These are phyloP conservation scores for Tuber borchii DNA, from an alignment of 495 filamentous ascomycete species.

Conservation along the genomic window DNA sequence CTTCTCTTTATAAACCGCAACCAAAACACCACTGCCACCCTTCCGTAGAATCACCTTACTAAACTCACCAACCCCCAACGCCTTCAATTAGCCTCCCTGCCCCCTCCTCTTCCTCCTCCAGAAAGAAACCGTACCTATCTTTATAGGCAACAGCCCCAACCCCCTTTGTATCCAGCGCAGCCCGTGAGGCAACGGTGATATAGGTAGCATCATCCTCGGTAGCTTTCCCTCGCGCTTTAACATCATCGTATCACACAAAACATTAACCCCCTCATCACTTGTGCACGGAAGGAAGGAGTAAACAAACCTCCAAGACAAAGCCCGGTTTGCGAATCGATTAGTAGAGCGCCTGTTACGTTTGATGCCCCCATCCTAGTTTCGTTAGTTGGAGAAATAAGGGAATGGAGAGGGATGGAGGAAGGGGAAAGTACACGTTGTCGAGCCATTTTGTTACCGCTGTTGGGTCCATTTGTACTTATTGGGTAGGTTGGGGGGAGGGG, in stretches of 20 bases:
- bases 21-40: slow-evolving; percentile 28
- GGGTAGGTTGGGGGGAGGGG: neutral
- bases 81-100: neutral
- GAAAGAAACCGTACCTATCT: slow-evolving; percentile 28
- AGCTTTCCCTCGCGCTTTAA: slow-evolving; percentile 36
- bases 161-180: slow-evolving; percentile 32
- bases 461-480: slow-evolving; percentile 23
- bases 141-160: slow-evolving; percentile 40
- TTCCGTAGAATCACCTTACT: slow-evolving; percentile 40
- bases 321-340: slow-evolving; percentile 37
- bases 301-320: slow-evolving; percentile 39
- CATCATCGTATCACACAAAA: neutral
- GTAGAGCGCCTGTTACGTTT: slow-evolving; percentile 38
- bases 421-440: slow-evolving; percentile 27
- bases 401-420: too few species aligned
- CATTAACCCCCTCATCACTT: neutral
- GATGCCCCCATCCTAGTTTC: slow-evolving; percentile 34
- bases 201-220: slow-evolving; percentile 40
- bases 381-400: neutral
- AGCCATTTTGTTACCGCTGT: slow-evolving; percentile 38
- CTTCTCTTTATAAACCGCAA: slow-evolving; percentile 41
- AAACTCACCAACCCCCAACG: neutral
- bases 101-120: neutral
- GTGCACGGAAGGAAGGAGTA: neutral
- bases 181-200: slow-evolving; percentile 36